Conservation (phyloP, 2,329 filamentous ascomycete species). For the Dactylonectria estremocensis region DNA sequence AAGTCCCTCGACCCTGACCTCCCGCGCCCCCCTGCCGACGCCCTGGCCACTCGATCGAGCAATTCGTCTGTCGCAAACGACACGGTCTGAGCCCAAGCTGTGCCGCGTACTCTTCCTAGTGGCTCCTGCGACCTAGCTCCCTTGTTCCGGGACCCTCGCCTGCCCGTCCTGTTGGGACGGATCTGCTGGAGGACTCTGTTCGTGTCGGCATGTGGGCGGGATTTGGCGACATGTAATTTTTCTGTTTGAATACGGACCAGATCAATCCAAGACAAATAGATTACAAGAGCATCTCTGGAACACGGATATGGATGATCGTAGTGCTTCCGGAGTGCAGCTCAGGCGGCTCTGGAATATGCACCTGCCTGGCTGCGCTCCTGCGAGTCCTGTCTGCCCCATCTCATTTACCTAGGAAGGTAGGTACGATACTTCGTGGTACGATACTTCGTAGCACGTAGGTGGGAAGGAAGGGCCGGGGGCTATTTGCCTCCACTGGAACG, state of each 20-base stretch:
- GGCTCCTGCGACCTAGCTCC: slow-evolving; percentile 27
- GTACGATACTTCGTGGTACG: no score
- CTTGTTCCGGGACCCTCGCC: slow-evolving; percentile 33
- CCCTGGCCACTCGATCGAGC: slow-evolving; percentile 34
- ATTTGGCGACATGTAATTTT: background rate
- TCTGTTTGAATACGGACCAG: background rate
- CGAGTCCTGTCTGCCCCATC: background rate
- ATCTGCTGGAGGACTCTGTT: slow-evolving; percentile 22
- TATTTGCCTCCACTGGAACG: background rate
- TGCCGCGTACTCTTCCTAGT: slow-evolving; percentile 35
- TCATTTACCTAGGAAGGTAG: no score
- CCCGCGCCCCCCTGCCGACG: slow-evolving; percentile 15
- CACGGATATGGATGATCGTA: background rate
- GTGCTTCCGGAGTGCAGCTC: background rate
- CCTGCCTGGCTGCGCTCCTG: background rate
- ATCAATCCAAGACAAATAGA: background rate
- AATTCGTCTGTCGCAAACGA: slow-evolving; percentile 32
- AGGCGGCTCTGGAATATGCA: background rate
- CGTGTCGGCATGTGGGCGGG: slow-evolving; percentile 20
- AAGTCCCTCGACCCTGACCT: slow-evolving; percentile 7
- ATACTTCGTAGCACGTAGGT: background rate
- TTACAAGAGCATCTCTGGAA: background rate
- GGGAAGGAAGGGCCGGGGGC: background rate
- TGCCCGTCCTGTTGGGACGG: slow-evolving; percentile 39
- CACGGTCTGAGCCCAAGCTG: slow-evolving; percentile 17